Evolutionary conservation across 345 rosid species (phyloP), one percentile per base, ranked within the genome.

Genomic region (Jatropha curcas): DNA sequence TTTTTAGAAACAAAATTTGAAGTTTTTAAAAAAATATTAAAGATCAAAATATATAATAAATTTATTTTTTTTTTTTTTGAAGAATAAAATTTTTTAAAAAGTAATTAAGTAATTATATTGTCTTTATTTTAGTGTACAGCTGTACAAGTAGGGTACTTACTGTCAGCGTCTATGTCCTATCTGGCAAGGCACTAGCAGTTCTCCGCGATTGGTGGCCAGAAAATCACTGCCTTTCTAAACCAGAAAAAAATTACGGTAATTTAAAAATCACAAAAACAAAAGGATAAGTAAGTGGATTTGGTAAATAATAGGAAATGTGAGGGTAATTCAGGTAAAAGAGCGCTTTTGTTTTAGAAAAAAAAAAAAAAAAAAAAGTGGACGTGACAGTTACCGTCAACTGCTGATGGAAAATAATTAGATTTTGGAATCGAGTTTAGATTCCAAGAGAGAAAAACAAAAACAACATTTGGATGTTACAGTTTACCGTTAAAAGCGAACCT

Each of bases 191-290:
- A 19, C 35, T 7, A 28, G 51, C 9, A 20, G 53, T 66, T 5
- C 48, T 22, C 79, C 79, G 74, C 62, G 79, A 75, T 69, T 69
- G 72, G 70, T 52, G 79, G 60, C 14, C 16, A 14, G 19, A 39
- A n/a, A 39, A 25, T 30, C 37, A 45, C 22, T 30, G 63, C 12
- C 30, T 67, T 13, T 50, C 11, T 20, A 7, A 33, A 22, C 13
- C 8, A 63, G 0, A 37, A 27, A n/a, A 6, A 66, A 31, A 31
- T 20, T 12, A 3, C n/a, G n/a, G n/a, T n/a, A 35, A 35, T 37
- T 37, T 41, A 41, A 41, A 41, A 7, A 41, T n/a, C n/a, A n/a
- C n/a, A n/a, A n/a, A n/a, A n/a, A n/a, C n/a, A 46, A 17, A 65
- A 28, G 1, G 1, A 19, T 9, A 24, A 7, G 3, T 3, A n/a